Base-by-base conservation (phyloP, 2,329 filamentous ascomycete species). In the Ophiostoma angusticollis region DNA sequence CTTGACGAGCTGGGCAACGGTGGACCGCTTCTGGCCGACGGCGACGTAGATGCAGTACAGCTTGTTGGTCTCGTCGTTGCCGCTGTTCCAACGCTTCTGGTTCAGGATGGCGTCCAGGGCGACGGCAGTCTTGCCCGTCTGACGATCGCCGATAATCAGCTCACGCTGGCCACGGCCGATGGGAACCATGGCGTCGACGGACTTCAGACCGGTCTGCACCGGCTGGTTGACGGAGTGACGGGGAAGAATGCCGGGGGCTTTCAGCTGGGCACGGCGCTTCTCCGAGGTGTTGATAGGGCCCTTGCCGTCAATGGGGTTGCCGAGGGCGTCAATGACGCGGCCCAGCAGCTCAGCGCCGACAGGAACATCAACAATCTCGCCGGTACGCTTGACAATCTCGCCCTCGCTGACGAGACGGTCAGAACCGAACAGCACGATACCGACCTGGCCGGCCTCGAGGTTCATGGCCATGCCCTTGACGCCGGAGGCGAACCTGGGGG, bases 391-490 rank as follows among this genome's bases (percentile, higher is more conserved):
- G 69, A 98, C 91, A 52, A 84, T 89, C 78, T 98, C 89, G 62
- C 91, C 91, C 72, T 98, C 91, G 77, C 85, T 91, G 79, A 98
- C 91, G 58, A 95, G 78, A 87, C 91, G 87, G 73, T 98, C 91
- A 62, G 91, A 96, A 80, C 91, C 91, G 78, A 98, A 98, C 62
- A 98, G 78, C 78, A 98, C 91, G 60, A 98, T 87, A 94, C 91
- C 91, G 72, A 98, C 91, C 72, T 96, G 91, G 67, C 91, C 91
- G 68, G 91, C 91, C 74, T 98, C 91, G 70, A 98, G 80, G 84
- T 98, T 98, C 89, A 98, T 96, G 84, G 89, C 96, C 91, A 98
- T 98, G 68, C 91, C 91, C 81, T 96, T 96, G 70, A 96, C 91
- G 67, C 91, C 91, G 52, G 91, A 98, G 59, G 91, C 85, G 74